Conservation (phyloP, 495 filamentous ascomycete species). For the Daldinia bambusicola region DNA sequence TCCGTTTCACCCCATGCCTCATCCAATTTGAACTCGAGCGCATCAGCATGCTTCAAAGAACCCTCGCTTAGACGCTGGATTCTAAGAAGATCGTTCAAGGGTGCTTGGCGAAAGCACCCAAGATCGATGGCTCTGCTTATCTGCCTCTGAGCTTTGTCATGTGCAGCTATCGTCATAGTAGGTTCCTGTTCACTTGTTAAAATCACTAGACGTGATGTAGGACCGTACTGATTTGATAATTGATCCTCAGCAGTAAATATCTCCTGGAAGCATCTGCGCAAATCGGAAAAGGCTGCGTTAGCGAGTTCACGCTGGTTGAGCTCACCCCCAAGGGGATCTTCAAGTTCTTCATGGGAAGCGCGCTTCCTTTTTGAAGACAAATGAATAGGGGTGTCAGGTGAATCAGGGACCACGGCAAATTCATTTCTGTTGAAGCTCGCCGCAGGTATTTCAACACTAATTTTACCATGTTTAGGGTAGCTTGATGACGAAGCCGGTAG, state of each 20-base stretch:
- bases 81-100: constrained; percentile 75
- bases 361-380: constrained; percentile 55
- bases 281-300: constrained; percentile 71
- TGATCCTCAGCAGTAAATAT: constrained; percentile 84
- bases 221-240: constrained; percentile 61
- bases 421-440: constrained; percentile 53
- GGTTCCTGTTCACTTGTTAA: constrained; percentile 63
- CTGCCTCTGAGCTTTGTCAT: constrained; percentile 73
- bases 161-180: constrained; percentile 71
- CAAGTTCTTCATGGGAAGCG: constrained; percentile 54
- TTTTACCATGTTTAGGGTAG: constrained; percentile 25
- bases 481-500: constrained; percentile 17
- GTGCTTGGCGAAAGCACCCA: constrained; percentile 73
- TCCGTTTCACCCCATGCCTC: constrained; percentile 67
- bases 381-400: constrained; percentile 53
- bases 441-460: constrained; percentile 55
- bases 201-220: constrained; percentile 53
- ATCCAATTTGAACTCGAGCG: constrained; percentile 70
- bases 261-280: constrained; percentile 74
- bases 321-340: constrained; percentile 59
- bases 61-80: constrained; percentile 83
- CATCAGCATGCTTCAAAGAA: constrained; percentile 73
- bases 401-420: constrained; percentile 53
- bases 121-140: constrained; percentile 76
- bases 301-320: constrained; percentile 83